Percentiles rank a stretch among this genome's conserved stretches.
Conservation (phyloP, 441 rosid species). For the Aleurites moluccanus region DNA sequence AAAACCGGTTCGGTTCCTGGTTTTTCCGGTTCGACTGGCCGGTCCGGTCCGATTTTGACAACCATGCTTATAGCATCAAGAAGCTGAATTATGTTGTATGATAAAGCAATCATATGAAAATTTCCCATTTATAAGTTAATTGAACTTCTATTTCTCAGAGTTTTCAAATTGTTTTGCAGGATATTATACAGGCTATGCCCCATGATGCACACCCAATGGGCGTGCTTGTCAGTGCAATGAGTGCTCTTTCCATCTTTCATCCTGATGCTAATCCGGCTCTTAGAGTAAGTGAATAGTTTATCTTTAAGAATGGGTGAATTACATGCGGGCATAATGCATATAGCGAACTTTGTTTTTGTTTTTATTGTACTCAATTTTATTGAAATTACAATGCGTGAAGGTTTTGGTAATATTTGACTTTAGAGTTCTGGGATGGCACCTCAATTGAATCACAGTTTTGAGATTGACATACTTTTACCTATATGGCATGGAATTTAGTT, state of each 20-base stretch:
- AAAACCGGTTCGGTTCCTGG: no score
- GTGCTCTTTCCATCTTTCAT: slow-evolving; percentile 94
- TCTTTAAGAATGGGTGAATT: neutral
- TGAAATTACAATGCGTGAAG: neutral
- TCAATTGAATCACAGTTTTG: neutral
- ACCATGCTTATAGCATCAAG: no score
- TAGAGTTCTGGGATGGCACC: neutral
- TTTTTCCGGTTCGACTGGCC: no score
- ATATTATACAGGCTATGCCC: slow-evolving; percentile 94
- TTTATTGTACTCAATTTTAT: no score
- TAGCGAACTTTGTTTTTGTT: neutral
- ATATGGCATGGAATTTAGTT: neutral
- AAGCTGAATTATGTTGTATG: neutral
- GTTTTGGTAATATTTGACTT: neutral
- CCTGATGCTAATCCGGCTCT: slow-evolving; percentile 99
- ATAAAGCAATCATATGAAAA: neutral
- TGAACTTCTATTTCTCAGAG: slow-evolving; percentile 2
- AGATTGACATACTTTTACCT: neutral
- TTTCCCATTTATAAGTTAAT: neutral
- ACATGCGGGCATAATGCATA: neutral
- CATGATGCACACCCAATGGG: slow-evolving; percentile 99
- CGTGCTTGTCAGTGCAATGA: slow-evolving; percentile 92
- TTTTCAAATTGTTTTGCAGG: slow-evolving; percentile 44
- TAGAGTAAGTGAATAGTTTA: slow-evolving; percentile 49
- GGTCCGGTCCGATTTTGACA: no score